Conservation (phyloP, 2,329 filamentous ascomycete genomes). For the Xylariaceae sp. region DNA sequence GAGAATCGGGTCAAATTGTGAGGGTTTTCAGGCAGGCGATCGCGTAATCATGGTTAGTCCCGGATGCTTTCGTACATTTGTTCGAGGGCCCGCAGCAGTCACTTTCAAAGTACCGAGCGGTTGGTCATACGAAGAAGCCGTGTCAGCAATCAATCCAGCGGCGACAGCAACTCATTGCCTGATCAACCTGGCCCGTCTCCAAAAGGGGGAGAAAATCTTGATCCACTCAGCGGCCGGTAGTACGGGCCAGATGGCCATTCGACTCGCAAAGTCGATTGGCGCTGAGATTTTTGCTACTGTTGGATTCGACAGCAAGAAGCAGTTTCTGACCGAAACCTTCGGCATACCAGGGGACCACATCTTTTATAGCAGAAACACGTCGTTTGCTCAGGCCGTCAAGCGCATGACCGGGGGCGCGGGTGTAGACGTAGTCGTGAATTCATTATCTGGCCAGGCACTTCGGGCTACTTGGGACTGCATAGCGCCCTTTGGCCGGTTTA, state of each 20-base stretch:
- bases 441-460: background rate
- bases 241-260: constrained; percentile 8
- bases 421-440: background rate
- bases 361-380: background rate
- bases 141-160: background rate
- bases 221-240: constrained; percentile 9
- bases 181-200: background rate
- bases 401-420: background rate
- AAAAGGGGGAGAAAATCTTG: constrained; percentile 3
- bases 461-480: background rate
- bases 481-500: background rate
- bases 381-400: background rate
- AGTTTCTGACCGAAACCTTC: background rate
- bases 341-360: background rate
- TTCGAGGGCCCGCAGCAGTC: background rate
- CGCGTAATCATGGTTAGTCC: background rate
- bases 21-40: background rate
- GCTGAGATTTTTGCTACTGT: background rate
- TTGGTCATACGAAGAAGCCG: background rate
- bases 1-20: background rate
- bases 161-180: constrained; percentile 1
- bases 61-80: background rate
- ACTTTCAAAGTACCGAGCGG: background rate
- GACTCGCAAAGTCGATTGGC: background rate
- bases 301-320: background rate